Conservation (phyloP, 345 rosid genomes). For the Abelmoschus esculentus region DNA sequence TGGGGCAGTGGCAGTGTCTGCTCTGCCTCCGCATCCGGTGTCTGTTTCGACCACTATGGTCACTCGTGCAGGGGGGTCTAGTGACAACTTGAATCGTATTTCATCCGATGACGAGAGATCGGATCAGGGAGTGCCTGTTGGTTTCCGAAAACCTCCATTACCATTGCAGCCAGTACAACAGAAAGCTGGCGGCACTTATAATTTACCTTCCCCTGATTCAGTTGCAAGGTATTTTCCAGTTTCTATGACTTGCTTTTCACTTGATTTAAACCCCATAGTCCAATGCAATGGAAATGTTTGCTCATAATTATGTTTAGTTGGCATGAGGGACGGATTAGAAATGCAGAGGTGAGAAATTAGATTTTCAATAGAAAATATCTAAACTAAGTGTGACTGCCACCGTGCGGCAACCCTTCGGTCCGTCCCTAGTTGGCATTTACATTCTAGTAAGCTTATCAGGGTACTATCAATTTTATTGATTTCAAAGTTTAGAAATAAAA, state of each 20-base stretch:
- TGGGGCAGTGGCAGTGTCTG: conserved; percentile 9
- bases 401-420: no score
- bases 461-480: background rate
- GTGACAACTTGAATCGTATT: conserved; percentile 26
- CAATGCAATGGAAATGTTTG: no score
- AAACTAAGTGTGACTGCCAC: no score
- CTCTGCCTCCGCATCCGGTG: conserved; percentile 27
- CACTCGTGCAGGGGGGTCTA: conserved; percentile 20
- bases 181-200: conserved; percentile 26
- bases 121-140: conserved; percentile 42
- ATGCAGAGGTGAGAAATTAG: no score
- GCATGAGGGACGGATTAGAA: background rate
- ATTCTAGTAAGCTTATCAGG: no score
- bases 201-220: conserved; percentile 67
- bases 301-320: background rate
- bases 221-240: conserved; percentile 44
- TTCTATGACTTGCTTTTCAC: background rate
- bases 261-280: background rate
- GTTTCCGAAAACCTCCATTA: conserved; percentile 62
- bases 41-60: background rate
- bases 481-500: background rate
- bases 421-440: no score
- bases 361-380: no score
- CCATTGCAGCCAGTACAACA: conserved; percentile 50
- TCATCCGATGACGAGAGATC: conserved; percentile 58